These are phyloP conservation scores for Arthrobotrys musiformis DNA, from an alignment of 2,329 filamentous ascomycete species.

Conservation along the genomic window DNA sequence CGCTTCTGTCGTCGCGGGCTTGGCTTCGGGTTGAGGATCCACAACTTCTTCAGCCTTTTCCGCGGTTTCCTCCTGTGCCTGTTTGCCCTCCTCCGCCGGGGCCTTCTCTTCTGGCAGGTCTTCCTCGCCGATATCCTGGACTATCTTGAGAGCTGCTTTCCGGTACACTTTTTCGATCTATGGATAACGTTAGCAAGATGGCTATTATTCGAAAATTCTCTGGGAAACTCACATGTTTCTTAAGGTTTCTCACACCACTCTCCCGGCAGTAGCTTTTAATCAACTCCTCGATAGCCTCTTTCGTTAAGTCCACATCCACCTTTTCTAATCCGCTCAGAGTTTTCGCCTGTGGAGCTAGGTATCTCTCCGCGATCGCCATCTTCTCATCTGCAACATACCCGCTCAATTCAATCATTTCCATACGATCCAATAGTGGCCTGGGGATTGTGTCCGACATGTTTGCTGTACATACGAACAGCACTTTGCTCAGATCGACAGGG, in stretches of 20 bases:
- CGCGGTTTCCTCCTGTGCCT: constrained; percentile 60
- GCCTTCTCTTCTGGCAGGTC: constrained; percentile 82
- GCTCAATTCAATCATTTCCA: constrained; percentile 96
- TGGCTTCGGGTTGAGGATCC: constrained; percentile 66
- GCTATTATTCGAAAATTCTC: neutral
- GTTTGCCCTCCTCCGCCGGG: constrained; percentile 77
- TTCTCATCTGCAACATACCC: constrained; percentile 98
- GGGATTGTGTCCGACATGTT: constrained; percentile 99
- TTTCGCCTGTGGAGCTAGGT: constrained; percentile 92
- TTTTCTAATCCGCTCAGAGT: constrained; percentile 90
- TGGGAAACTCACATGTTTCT: constrained; percentile 76
- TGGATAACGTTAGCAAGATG: constrained; percentile 7
- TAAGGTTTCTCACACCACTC: constrained; percentile 94
- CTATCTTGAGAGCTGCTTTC: constrained; percentile 96
- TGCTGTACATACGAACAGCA: constrained; percentile 97
- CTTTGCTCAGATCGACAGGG: constrained; percentile 95
- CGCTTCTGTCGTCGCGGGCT: constrained; percentile 68
- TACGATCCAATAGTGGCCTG: constrained; percentile 89
- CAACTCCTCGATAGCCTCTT: constrained; percentile 90
- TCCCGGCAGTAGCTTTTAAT: constrained; percentile 99
- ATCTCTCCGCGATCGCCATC: constrained; percentile 95
- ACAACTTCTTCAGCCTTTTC: constrained; percentile 58
- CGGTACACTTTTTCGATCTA: constrained; percentile 96
- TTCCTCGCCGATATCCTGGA: constrained; percentile 90
- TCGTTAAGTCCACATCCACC: constrained; percentile 85